Conservation (phyloP, 148 eudicot species). For the Chenopodium suecicum region DNA sequence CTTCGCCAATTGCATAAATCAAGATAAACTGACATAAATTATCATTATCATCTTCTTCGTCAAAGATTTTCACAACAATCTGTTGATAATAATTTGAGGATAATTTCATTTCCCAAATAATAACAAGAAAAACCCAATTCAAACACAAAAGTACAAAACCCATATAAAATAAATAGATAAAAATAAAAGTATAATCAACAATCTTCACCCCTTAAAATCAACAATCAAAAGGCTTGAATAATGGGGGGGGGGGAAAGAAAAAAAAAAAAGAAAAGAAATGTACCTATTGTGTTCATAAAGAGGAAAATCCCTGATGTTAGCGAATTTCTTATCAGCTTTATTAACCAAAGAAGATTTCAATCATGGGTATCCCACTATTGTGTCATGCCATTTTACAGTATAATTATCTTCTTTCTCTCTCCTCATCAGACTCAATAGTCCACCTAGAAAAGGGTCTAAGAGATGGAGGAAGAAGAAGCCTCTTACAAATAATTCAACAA, state of each 20-base stretch:
- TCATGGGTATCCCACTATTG: conserved; percentile 53
- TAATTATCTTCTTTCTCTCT: conserved; percentile 7
- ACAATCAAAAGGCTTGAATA: neutral
- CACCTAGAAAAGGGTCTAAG: neutral
- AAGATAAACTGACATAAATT: no score
- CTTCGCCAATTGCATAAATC: no score
- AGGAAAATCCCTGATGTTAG: no score
- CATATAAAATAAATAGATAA: neutral
- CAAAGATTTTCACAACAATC: no score
- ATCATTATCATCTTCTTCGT: no score
- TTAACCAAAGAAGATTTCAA: conserved; percentile 68
- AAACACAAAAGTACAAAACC: neutral
- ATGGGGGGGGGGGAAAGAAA: neutral
- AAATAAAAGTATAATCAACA: neutral
- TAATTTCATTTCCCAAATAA: neutral
- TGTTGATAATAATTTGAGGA: no score
- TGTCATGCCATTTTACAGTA: conserved; percentile 35
- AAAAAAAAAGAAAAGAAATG: no score
- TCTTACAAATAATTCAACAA: no score
- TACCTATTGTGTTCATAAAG: no score
- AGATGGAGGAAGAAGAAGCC: neutral
- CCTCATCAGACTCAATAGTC: neutral
- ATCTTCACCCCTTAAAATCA: no score
- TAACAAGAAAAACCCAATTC: neutral
- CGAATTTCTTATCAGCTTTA: conserved; percentile 69